A percentile compares a stretch with the other conserved stretches of the same genome.
Evolutionary conservation across 768 basidiomycete species (phyloP).

Genomic region (Termitomyces sp.): DNA sequence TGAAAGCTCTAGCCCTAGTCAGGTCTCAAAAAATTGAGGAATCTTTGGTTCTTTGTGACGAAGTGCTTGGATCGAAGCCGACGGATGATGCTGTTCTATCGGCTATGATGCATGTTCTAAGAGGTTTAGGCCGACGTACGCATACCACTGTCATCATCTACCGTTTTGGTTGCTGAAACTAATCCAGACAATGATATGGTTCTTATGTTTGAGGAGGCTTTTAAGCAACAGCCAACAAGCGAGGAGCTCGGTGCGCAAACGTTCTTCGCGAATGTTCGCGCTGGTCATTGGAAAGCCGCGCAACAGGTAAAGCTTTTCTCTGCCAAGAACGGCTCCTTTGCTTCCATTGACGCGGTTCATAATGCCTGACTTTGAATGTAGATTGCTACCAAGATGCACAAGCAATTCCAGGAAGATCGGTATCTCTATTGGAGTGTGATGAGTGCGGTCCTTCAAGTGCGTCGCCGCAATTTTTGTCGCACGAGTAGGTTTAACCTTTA

Average conservation of each 20-base stretch:
- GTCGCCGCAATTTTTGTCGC: background rate
- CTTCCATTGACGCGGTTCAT: background rate
- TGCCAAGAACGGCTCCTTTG: background rate
- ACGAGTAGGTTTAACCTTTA: background rate
- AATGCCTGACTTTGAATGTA: constrained; percentile 24
- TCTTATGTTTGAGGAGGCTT: constrained; percentile 83
- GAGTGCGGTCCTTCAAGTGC: constrained; percentile 75
- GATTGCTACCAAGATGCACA: constrained; percentile 80
- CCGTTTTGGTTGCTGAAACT: constrained; percentile 4
- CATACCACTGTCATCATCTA: constrained; percentile 5
- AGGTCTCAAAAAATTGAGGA: constrained; percentile 87
- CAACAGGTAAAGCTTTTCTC: constrained; percentile 56
- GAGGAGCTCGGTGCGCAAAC: constrained; percentile 83
- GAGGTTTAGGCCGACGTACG: constrained; percentile 69
- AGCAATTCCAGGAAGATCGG: constrained; percentile 77
- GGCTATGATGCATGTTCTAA: constrained; percentile 81
- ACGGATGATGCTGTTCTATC: constrained; percentile 71
- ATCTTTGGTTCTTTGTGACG: constrained; percentile 72
- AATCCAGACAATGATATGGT: constrained; percentile 69
- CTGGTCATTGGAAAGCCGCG: constrained; percentile 81
- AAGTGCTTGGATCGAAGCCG: constrained; percentile 70
- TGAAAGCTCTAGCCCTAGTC: constrained; percentile 82
- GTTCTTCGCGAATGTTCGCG: constrained; percentile 81
- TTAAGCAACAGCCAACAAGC: constrained; percentile 73
- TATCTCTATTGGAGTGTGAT: constrained; percentile 85